Conservation (phyloP, 164 flowering plant genomes). For the Nymphaea thermarum region DNA sequence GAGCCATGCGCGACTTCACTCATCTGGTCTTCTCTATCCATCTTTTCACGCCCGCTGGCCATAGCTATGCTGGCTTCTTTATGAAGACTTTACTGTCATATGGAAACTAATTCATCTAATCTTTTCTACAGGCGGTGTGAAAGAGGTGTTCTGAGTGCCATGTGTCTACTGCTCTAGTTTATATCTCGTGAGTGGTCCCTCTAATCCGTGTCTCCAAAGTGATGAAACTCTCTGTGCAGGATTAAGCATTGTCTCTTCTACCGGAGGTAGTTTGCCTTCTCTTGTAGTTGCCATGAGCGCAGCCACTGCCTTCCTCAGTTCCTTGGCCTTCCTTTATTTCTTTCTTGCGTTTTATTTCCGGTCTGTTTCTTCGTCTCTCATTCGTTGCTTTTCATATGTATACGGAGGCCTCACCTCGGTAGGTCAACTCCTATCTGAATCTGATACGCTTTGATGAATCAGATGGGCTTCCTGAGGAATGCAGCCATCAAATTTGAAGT, state of each 20-base stretch:
- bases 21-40: not conserved
- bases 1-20: not conserved
- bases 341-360: not conserved
- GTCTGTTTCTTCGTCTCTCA: not conserved
- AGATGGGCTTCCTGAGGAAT: not conserved
- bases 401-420: not conserved
- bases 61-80: not conserved
- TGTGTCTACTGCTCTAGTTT: not conserved
- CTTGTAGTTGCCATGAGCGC: not conserved
- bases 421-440: not conserved
- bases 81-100: too few species aligned
- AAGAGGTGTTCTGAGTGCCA: not conserved
- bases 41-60: not conserved
- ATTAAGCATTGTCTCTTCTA: too few species aligned
- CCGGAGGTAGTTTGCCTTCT: too few species aligned
- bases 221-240: too few species aligned
- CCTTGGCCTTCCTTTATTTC: not conserved
- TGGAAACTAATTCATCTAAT: not conserved
- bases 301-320: not conserved
- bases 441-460: not conserved
- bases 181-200: too few species aligned
- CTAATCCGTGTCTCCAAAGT: too few species aligned
- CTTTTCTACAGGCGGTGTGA: not conserved
- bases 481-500: not conserved
- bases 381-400: not conserved